Base-by-base conservation (phyloP, 257 asterid species). In the Sherardia arvensis region DNA sequence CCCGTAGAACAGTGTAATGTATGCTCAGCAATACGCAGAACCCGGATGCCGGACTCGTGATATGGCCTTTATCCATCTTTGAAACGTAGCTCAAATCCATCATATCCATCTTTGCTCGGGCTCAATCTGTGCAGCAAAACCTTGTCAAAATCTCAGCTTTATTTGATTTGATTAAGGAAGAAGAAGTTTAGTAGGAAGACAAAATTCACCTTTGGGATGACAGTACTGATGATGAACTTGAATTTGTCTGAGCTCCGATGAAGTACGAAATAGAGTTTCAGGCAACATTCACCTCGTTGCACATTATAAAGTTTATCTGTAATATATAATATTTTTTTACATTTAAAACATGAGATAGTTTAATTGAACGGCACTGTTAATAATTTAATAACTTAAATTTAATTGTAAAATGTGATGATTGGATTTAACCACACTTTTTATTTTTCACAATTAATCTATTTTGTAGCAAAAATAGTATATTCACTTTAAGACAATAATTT, bases 1-100 rank as follows among this genome's bases (percentile, higher is more conserved):
- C 97, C 96, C 90, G 79, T 81, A 87, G 68, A 93, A 87, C 4
- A 84, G 97, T 85, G 71, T 81, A 87, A 79, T 87, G 99, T 68
- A 90, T 78, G 20, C 84, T 78, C 29, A 84, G 71, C 87, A 90
- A 70, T 45, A 75, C 83, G 29, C 85, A 77, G 29, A 87, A 71
- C 18, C 94, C 95, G 14, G 97, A 76, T 58, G 79, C 91, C 53
- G 81, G 71, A 30, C 79, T 17, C 5, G 96, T 90, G 26, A 93
- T 56, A 73, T 90, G 84, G 72, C 73, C 74, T 33, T 85, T 78
- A 74, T 81, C 88, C 99, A 92, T 84, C 5, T 40, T 78, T 6
- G 77, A 49, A 7, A 49, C 12, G 26, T 18, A 49, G 26, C 56
- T 62, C 1, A 56, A 27, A 9, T 26, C n/a, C 15, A 18, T 56